These are phyloP conservation scores for Eimeria necatrix DNA, from an alignment of 169 alveolate species.

Conservation along the genomic window DNA sequence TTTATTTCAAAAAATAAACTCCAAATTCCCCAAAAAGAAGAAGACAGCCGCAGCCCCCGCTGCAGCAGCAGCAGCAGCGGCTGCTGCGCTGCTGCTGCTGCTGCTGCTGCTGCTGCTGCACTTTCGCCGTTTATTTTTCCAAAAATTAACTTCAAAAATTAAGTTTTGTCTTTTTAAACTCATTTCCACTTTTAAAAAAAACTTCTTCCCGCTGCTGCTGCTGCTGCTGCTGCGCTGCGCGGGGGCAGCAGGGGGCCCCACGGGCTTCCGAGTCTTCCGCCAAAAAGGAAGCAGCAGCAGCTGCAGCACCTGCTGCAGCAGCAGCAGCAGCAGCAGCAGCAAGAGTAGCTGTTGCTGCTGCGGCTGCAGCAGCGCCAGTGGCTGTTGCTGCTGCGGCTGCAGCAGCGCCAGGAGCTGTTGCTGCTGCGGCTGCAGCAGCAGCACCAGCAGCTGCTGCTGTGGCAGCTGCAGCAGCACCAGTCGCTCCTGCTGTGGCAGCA, in stretches of 20 bases:
- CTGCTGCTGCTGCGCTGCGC: neutral
- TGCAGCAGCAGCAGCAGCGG: conserved; percentile 26
- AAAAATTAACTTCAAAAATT: no score
- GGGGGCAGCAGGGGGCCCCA: neutral
- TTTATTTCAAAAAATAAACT: no score
- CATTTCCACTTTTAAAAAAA: no score
- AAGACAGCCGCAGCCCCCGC: conserved; percentile 29
- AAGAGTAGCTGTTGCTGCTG: neutral
- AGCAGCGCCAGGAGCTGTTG: conserved; percentile 26
- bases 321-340: conserved; percentile 27
- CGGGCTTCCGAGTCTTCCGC: no score
- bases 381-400: conserved; percentile 24
- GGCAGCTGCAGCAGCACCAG: neutral
- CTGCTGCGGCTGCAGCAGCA: neutral
- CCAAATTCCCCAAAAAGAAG: no score
- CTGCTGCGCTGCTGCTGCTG: conserved; percentile 32
- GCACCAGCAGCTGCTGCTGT: neutral
- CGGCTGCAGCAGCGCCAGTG: neutral
- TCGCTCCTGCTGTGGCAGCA: no score
- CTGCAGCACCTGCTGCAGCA: neutral
- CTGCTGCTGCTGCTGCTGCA: neutral
- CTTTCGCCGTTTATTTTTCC: no score
- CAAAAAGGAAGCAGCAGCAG: neutral
- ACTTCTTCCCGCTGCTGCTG: no score
- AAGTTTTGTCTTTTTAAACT: no score